phyloP scores from a whole-genome alignment of 148 eudicot genomes.

The Nyssa sinensis region DNA sequence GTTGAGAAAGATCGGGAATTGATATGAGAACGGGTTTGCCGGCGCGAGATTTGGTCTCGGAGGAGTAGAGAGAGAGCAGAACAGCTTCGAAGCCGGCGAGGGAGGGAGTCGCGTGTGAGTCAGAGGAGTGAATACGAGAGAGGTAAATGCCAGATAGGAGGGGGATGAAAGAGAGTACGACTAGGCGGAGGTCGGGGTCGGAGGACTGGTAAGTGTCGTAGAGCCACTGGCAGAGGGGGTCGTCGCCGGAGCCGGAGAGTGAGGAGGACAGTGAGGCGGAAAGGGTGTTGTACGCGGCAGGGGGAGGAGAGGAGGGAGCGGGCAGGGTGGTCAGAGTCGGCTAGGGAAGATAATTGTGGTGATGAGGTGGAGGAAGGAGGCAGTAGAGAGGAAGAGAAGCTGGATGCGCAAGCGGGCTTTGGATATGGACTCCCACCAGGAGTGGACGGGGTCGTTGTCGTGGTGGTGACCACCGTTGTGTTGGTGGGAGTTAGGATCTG shows the following conservation, averaged over 20 bases:
- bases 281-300: conserved; percentile 60
- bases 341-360: conserved; percentile 50
- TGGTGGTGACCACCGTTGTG: conserved; percentile 14
- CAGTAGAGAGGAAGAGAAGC: conserved; percentile 59
- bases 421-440: conserved; percentile 92
- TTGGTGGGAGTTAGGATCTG: conserved; percentile 13
- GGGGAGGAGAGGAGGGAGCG: conserved; percentile 72
- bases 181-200: conserved; percentile 60
- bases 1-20: conserved; percentile 72
- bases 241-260: conserved; percentile 60
- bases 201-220: conserved; percentile 78
- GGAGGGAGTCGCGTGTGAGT: conserved; percentile 31
- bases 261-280: conserved; percentile 51
- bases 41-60: conserved; percentile 59
- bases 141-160: conserved; percentile 55
- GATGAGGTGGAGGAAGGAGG: conserved; percentile 22
- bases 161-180: conserved; percentile 69
- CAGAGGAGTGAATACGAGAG: conserved; percentile 45
- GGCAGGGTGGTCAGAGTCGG: conserved; percentile 84
- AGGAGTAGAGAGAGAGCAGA: conserved; percentile 56
- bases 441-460: conserved; percentile 67
- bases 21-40: conserved; percentile 62
- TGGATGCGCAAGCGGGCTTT: conserved; percentile 77
- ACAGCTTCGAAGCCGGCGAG: conserved; percentile 92
- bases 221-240: conserved; percentile 86